Evolutionary conservation across 2,329 filamentous ascomycete species (phyloP).

Genomic region (Nemania serpens): DNA sequence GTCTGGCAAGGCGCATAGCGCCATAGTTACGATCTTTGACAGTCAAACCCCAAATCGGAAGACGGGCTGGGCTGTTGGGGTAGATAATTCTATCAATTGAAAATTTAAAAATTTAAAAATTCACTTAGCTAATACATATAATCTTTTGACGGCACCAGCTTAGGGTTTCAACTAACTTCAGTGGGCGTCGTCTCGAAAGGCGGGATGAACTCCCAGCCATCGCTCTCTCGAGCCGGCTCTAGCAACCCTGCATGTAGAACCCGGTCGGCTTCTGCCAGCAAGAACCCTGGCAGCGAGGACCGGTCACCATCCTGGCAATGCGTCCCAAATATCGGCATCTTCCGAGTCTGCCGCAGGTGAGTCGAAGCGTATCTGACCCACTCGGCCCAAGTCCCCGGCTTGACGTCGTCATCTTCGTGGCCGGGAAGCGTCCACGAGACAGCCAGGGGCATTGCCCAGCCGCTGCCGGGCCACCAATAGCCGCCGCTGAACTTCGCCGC

Average conservation of each 20-base stretch:
- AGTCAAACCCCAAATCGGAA: too few species aligned
- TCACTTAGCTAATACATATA: too few species aligned
- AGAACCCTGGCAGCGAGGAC: constrained; percentile 1
- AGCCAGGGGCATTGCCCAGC: constrained; percentile 10
- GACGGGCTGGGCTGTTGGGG: too few species aligned
- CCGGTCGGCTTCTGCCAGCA: constrained; percentile 5
- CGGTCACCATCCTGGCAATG: not conserved
- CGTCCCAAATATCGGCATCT: constrained; percentile 9
- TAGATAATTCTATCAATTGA: too few species aligned
- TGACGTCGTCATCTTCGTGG: constrained; percentile 13
- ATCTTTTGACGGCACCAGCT: too few species aligned
- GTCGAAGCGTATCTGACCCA: constrained; percentile 14
- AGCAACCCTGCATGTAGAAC: constrained; percentile 7
- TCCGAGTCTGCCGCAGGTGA: constrained; percentile 5
- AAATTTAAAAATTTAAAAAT: too few species aligned
- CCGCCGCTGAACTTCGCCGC: constrained; percentile 13
- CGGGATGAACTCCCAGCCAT: constrained; percentile 10
- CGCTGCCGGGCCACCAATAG: constrained; percentile 14
- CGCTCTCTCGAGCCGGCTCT: constrained; percentile 10
- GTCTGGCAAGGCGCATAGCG: too few species aligned
- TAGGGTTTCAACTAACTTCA: too few species aligned
- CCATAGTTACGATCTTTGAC: too few species aligned
- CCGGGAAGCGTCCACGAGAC: constrained; percentile 3
- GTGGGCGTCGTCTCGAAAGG: not conserved
- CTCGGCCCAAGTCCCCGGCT: constrained; percentile 9